Base-by-base conservation (phyloP, 2,329 filamentous ascomycete species). In the Phialocephala sp. region DNA sequence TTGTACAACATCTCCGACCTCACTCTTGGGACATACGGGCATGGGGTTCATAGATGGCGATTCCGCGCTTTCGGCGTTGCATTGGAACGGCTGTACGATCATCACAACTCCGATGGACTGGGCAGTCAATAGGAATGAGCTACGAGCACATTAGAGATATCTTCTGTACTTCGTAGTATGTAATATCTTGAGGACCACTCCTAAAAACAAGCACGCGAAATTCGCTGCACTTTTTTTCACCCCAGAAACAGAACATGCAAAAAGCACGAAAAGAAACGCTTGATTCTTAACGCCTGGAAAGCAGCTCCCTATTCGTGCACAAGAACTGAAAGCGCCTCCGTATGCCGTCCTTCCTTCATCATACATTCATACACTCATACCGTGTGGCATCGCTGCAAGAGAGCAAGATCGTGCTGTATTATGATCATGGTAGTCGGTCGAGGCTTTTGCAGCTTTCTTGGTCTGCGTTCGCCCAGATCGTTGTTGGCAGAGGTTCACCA, bases 401-500 rank as follows among this genome's bases (percentile, higher is more conserved):
- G 59, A 27, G 66, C 67, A 66, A 74, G 65, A 60, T 69, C 66
- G 59, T 73, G 68, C 41, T 69, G 66, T 58, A 60, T 71, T 59
- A 66, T 67, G 39, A 71, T 68, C 66, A 70, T 68, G 47, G 69
- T 72, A 60, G 52, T 65, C 39, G 71, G 73, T 66, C 71, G 77
- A 66, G 76, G 78, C 73, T 83, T 84, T 69, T 76, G 79, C 63
- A 83, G 76, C 72, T 81, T 83, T 66, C 80, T 77, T 60, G 79
- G 77, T 64, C 71, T 72, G 61, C 77, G 76, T 62, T 67, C 54
- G 22, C 69, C 72, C 41, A 56, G 50, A 50, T 65, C 47, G 43
- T 64, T 41, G 61, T 70, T 63, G 57, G 56, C 63, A 71, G 63
- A 64, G 41, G 66, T 73, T 88, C 84, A 95, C 92, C 92, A 95